These are phyloP conservation scores for Fraxinus excelsior DNA, from an alignment of 257 asterid species.

Conservation along the genomic window DNA sequence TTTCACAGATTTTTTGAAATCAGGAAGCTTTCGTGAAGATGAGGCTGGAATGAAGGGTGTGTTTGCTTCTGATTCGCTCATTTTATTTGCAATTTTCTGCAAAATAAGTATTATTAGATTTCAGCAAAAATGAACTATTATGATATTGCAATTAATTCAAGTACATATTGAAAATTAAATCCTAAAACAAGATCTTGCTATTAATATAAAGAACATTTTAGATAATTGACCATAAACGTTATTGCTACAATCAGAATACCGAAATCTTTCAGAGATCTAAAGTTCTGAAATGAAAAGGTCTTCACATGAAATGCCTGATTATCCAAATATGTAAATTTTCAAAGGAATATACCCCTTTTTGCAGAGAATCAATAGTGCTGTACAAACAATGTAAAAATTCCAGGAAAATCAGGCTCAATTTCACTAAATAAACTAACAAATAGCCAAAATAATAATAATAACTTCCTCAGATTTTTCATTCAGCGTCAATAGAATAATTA, in stretches of 20 bases:
- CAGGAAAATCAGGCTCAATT: slow-evolving; percentile 3
- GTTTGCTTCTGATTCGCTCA: slow-evolving; percentile 28
- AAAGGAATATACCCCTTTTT: not conserved
- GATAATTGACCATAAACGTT: no score
- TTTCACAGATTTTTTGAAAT: slow-evolving; percentile 38
- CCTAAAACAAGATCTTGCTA: not conserved
- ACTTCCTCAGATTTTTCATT: not conserved
- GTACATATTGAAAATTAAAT: not conserved
- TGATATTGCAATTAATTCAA: no score
- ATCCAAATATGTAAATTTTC: not conserved
- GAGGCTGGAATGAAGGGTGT: slow-evolving; percentile 31
- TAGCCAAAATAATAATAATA: not conserved
- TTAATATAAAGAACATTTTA: no score
- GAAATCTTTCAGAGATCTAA: no score
- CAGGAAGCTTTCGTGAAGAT: slow-evolving; percentile 25
- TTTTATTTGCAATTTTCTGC: slow-evolving; percentile 6
- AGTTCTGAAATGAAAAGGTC: no score
- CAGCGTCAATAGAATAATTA: slow-evolving; percentile 2
- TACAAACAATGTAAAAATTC: not conserved
- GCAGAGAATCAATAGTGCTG: not conserved
- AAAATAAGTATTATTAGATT: not conserved
- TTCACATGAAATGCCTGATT: not conserved
- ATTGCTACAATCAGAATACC: no score
- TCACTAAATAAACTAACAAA: not conserved
- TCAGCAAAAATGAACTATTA: not conserved